A percentile compares a stretch with the other conserved stretches of the same genome.
Evolutionary conservation across 2,329 filamentous ascomycete genomes (phyloP).

Genomic region (Penicillium crustosum): DNA sequence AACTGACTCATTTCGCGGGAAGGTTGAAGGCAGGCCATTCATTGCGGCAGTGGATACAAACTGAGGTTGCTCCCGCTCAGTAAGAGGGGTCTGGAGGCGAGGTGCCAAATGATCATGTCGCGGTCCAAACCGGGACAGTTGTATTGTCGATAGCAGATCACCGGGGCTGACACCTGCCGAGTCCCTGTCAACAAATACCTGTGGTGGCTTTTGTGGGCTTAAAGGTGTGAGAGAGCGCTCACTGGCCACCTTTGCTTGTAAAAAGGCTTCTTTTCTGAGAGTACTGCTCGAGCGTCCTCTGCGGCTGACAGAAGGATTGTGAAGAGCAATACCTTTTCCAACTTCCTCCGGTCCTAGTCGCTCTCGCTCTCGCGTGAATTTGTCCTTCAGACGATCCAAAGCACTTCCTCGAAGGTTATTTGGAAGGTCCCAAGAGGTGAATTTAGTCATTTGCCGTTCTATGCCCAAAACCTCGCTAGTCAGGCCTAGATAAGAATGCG

Average conservation of each 20-base stretch:
- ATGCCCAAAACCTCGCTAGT: constrained; percentile 90
- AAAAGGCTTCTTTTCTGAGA: constrained; percentile 74
- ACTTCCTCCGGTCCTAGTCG: constrained; percentile 77
- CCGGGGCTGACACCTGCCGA: constrained; percentile 63
- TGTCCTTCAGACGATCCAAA: constrained; percentile 82
- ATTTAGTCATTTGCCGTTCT: constrained; percentile 90
- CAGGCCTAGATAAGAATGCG: constrained; percentile 88
- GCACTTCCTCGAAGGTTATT: constrained; percentile 85
- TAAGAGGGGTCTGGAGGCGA: constrained; percentile 42
- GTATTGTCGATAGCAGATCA: constrained; percentile 76
- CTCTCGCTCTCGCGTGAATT: constrained; percentile 83
- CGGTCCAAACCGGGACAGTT: constrained; percentile 63
- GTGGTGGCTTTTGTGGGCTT: constrained; percentile 15
- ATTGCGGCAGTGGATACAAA: constrained; percentile 35
- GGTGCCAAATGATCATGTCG: constrained; percentile 46
- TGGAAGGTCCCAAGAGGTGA: constrained; percentile 85
- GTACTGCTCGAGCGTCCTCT: constrained; percentile 71
- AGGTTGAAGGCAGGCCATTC: constrained; percentile 31
- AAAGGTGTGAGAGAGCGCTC: constrained; percentile 34
- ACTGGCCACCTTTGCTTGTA: constrained; percentile 63
- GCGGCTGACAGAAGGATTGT: constrained; percentile 70
- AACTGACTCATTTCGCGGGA: constrained; percentile 74
- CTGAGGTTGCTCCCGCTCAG: constrained; percentile 42
- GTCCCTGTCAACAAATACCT: constrained; percentile 33
- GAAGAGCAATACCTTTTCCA: constrained; percentile 89